Percentiles rank a stretch among this genome's conserved stretches.
Conservation (phyloP, 2,329 filamentous ascomycete genomes). For the Apiospora saccharicola region DNA sequence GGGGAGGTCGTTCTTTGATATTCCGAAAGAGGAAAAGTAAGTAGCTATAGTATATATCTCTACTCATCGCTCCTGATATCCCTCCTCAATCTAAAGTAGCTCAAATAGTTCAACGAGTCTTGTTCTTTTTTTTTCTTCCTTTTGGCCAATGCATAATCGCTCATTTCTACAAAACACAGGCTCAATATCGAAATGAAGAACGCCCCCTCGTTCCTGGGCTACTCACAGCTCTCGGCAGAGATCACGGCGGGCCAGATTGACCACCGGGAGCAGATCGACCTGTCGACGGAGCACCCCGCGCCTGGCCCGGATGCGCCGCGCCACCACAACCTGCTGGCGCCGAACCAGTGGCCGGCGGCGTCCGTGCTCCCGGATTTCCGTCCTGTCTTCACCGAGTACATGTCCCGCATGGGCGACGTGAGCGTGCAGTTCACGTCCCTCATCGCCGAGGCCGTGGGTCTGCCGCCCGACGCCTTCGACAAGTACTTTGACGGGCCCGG, state of each 20-base stretch:
- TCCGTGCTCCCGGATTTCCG: constrained; percentile 72
- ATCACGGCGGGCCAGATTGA: constrained; percentile 79
- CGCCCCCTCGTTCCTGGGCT: constrained; percentile 74
- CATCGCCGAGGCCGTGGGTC: constrained; percentile 82
- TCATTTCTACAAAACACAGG: constrained; percentile 43
- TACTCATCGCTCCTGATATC: no score
- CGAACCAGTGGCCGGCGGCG: constrained; percentile 79
- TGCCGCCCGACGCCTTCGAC: constrained; percentile 74
- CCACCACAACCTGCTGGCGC: constrained; percentile 80
- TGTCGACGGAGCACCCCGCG: constrained; percentile 78
- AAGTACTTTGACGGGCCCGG: constrained; percentile 74
- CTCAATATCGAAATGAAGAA: constrained; percentile 78
- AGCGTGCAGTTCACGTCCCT: constrained; percentile 79
- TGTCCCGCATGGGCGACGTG: constrained; percentile 75
- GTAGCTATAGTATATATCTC: constrained; percentile 28
- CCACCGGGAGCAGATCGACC: constrained; percentile 86
- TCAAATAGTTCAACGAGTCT: neutral
- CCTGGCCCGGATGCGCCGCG: constrained; percentile 69
- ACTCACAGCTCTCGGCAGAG: constrained; percentile 70
- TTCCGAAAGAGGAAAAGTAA: constrained; percentile 78
- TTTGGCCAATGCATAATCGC: neutral
- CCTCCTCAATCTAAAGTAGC: no score
- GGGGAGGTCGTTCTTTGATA: constrained; percentile 78
- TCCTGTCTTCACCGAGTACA: constrained; percentile 75
- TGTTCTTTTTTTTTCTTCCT: neutral